Evolutionary conservation across 2,329 filamentous ascomycete genomes (phyloP).

Genomic region (Aspergillus carbonarius): DNA sequence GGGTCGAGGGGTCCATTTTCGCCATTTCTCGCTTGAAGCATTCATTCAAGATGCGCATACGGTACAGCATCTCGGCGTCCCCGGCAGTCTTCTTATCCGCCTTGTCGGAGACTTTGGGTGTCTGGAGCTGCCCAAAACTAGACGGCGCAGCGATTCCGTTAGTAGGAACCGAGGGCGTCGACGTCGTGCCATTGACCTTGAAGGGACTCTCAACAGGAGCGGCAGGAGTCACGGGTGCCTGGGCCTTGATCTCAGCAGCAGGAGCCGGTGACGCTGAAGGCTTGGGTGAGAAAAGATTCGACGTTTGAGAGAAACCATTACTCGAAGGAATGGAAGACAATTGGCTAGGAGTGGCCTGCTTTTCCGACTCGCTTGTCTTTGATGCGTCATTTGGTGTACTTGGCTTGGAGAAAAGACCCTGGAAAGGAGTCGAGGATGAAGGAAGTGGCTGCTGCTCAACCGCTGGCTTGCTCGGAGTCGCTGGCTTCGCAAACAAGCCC

Average conservation of each 20-base stretch:
- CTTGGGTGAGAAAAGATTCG: constrained; percentile 9
- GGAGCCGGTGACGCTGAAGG: constrained; percentile 13
- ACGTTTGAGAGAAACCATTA: constrained; percentile 1
- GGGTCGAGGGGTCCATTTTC: constrained; percentile 29
- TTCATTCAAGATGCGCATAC: constrained; percentile 36
- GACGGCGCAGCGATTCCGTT: not conserved
- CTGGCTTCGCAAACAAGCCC: constrained; percentile 20
- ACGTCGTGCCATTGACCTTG: constrained; percentile 14
- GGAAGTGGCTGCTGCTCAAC: constrained; percentile 17
- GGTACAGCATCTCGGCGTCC: constrained; percentile 26
- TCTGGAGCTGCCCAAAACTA: constrained; percentile 17
- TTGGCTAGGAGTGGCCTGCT: constrained; percentile 14
- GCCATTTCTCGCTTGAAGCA: constrained; percentile 35
- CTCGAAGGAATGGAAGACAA: constrained; percentile 15
- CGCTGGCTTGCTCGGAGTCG: constrained; percentile 14
- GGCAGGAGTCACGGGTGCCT: constrained; percentile 5
- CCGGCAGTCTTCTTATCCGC: constrained; percentile 19
- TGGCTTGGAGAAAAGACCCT: constrained; percentile 20
- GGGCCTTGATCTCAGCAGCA: constrained; percentile 9
- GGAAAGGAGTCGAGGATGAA: constrained; percentile 9
- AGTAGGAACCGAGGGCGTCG: constrained; percentile 4
- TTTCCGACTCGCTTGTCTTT: constrained; percentile 11
- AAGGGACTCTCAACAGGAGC: constrained; percentile 12
- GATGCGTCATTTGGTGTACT: constrained; percentile 11
- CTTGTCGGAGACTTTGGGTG: constrained; percentile 18